phyloP scores from a whole-genome alignment of 371 early-diverging fungal genomes.

The Mortierella polycephala region DNA sequence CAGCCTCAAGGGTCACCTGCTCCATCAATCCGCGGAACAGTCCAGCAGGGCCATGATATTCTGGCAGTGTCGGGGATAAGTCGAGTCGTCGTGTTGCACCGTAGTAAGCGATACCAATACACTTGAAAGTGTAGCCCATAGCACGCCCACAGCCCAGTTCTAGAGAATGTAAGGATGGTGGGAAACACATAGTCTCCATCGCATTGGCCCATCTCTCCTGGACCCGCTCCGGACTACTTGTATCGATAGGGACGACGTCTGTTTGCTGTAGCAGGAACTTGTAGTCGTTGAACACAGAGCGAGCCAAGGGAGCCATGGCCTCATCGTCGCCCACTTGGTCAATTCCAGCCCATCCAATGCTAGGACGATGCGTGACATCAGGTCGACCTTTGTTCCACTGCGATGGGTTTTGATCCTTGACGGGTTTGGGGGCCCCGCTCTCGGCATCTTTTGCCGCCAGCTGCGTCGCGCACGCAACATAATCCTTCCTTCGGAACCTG shows the following conservation, averaged over 20 bases:
- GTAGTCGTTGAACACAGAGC: slow-evolving; percentile 63
- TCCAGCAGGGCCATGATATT: slow-evolving; percentile 37
- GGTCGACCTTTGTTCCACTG: slow-evolving; percentile 31
- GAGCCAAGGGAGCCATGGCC: slow-evolving; percentile 55
- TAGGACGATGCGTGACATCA: slow-evolving; percentile 16
- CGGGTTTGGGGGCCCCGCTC: slow-evolving; percentile 3
- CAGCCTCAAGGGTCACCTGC: slow-evolving; percentile 67
- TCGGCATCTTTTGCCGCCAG: slow-evolving; percentile 2
- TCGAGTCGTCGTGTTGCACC: slow-evolving; percentile 60
- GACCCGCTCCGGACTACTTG: not conserved
- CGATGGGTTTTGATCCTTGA: not conserved
- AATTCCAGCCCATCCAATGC: slow-evolving; percentile 50
- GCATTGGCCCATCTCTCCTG: slow-evolving; percentile 39
- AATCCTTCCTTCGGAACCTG: slow-evolving; percentile 24
- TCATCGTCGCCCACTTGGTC: slow-evolving; percentile 51
- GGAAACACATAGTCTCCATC: slow-evolving; percentile 56
- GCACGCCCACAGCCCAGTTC: slow-evolving; percentile 49
- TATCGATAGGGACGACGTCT: slow-evolving; percentile 49
- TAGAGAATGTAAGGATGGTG: slow-evolving; percentile 40
- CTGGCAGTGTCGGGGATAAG: slow-evolving; percentile 21
- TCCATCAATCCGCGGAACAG: slow-evolving; percentile 39
- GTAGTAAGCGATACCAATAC: slow-evolving; percentile 65
- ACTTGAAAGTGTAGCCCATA: slow-evolving; percentile 66
- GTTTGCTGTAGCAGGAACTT: slow-evolving; percentile 60
- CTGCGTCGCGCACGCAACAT: not conserved